A percentile compares a stretch with the other conserved stretches of the same genome.
Evolutionary conservation across 164 flowering plant genomes (phyloP).

Genomic region (Aristolochia californica): DNA sequence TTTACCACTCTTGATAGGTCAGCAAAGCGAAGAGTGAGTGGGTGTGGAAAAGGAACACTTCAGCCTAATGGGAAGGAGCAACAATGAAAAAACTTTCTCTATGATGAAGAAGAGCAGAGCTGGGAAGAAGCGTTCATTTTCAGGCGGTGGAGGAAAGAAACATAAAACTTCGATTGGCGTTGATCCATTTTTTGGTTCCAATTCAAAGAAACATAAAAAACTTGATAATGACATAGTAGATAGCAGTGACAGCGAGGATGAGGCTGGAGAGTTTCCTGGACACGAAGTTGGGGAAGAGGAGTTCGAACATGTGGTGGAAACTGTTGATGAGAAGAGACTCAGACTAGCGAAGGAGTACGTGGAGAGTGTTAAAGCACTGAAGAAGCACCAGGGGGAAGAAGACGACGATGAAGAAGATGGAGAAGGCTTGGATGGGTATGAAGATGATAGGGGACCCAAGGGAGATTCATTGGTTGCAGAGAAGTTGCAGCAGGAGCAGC

Average conservation of each 20-base stretch:
- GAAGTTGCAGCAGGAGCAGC: constrained; percentile 61
- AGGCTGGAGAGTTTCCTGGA: background rate
- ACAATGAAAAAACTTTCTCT: background rate
- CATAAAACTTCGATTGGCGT: constrained; percentile 1
- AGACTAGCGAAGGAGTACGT: constrained; percentile 7
- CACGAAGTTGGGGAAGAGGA: constrained; percentile 3
- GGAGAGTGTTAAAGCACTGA: constrained; percentile 5
- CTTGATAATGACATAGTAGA: constrained; percentile 4
- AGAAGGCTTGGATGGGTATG: constrained; percentile 25
- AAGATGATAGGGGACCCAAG: constrained; percentile 23
- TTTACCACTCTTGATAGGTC: no score
- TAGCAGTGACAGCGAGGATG: background rate
- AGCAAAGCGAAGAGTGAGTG: no score
- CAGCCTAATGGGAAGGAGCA: no score
- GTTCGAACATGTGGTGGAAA: constrained; percentile 1
- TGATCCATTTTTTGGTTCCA: constrained; percentile 6
- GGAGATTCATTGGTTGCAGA: constrained; percentile 46
- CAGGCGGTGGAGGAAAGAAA: background rate
- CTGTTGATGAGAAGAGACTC: constrained; percentile 13
- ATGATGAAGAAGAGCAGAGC: constrained; percentile 2
- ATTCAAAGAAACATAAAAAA: background rate
- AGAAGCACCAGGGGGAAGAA: constrained; percentile 4
- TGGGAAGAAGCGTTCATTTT: background rate
- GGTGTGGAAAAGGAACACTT: no score
- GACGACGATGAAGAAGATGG: constrained; percentile 19